Base-by-base conservation (phyloP, 306 rosid species). In the Malus sieversii region DNA sequence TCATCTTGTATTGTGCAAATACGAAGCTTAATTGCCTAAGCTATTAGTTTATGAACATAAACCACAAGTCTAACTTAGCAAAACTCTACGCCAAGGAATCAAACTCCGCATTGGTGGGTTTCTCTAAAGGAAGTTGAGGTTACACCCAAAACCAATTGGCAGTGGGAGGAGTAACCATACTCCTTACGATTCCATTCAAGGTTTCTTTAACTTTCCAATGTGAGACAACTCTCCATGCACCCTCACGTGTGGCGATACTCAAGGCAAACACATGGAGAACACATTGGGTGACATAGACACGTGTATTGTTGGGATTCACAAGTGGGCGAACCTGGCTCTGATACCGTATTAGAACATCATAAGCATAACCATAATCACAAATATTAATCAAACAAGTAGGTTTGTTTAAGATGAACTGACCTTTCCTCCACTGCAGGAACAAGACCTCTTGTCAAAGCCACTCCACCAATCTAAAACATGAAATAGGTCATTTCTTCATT, bases 401-500 rank as follows among this genome's bases (percentile, higher is more conserved):
- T 11, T 12, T 4, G 15, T 71, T 64, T 61, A 63, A 60, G 64
- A 48, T 52, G 76, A 82, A 86, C 90, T 77, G 83, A 95, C 97
- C 98, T 89, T 78, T 95, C 98, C 89, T 95, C 98, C 70, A 89
- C 86, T 63, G 96, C 93, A 52, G 98, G 80, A 77, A 95, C 78
- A 77, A 95, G 90, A 76, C 97, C 97, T 79, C 75, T 88, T 38
- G 97, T 92, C 87, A 85, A 78, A 67, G 96, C 97, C 84, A 90
- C 97, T 40, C 98, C 97, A 68, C 98, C 98, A 61, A 82, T 77
- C 98, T 95, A 82, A 84, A 82, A 58, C 78, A 88, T 76, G 66
- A 79, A 82, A 27, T 52, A 44, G 66, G 82, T 85, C 76, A 79
- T 33, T 79, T 72, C 82, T 75, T 80, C 38, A 25, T 5, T 75